Evolutionary conservation across 371 early-diverging fungal species (phyloP).

Genomic region (Haplosporangium sp.): DNA sequence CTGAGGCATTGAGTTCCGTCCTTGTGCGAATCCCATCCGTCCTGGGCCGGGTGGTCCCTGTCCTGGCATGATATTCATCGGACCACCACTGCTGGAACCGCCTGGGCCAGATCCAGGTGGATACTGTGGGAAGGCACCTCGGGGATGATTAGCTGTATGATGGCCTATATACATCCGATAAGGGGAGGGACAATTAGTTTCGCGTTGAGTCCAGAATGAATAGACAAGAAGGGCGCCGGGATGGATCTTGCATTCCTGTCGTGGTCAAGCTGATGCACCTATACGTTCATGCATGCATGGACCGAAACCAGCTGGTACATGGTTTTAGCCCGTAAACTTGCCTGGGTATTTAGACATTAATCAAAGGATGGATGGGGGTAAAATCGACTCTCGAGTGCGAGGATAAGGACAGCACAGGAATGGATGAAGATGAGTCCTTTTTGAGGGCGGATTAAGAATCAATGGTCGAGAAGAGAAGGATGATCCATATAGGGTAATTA

Average conservation of each 20-base stretch:
- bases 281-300: no score
- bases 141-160: constrained; percentile 29
- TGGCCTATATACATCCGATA: constrained; percentile 13
- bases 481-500: no score
- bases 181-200: not conserved
- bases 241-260: no score
- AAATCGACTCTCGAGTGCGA: no score
- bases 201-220: not conserved
- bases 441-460: no score
- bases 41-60: constrained; percentile 9
- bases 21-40: constrained; percentile 24
- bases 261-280: not conserved
- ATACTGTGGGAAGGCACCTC: constrained; percentile 38
- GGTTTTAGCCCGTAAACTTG: constrained; percentile 3
- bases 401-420: no score
- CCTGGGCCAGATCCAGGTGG: constrained; percentile 38
- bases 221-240: not conserved
- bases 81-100: constrained; percentile 15
- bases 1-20: constrained; percentile 21
- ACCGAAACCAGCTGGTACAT: not conserved
- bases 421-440: no score
- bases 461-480: no score
- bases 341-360: constrained; percentile 40
- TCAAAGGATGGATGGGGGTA: no score
- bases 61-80: constrained; percentile 19